Base-by-base conservation (phyloP, 1,284 basidiomycete genomes). In the Amylostereum chailletii region DNA sequence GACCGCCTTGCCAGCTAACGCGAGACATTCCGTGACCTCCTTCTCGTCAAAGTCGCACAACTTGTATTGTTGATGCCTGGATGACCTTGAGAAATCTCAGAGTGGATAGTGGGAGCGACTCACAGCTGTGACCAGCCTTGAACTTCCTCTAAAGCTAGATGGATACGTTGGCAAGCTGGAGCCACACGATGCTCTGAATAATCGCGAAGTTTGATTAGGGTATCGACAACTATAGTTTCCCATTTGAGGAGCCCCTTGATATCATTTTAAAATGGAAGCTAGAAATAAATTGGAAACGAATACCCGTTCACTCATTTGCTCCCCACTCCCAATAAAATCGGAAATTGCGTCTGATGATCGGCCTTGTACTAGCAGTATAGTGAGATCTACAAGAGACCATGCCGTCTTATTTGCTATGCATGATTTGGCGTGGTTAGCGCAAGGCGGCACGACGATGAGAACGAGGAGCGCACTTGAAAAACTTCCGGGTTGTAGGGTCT, bases 291-390 rank as follows among this genome's bases (percentile, higher is more conserved):
- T 5, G 47, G 46, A 19, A 19, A 37, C 11, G 54, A 67, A 56
- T 67, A 88, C 88, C 62, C 88, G 72, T 65, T 90, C 87, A 53
- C 82, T 87, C 74, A 85, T 85, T 58, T 83, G 81, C 58, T 89
- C 86, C 26, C 77, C 77, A 56, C 84, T 86, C 11, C 82, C 80
- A 47, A 90, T 71, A 62, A 85, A 86, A 64, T 90, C 87, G 39
- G 67, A 59, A 33, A 90, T 68, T 4, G 83, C 69, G 50, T 86
- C 84, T 31, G 84, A 80, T 26, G 77, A 68, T 49, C 78, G 73
- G 6, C 86, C 86, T 27, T 85, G 85, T 26, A 81, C 73, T 38
- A 90, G 71, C 50, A 89, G 71, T 45, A 69, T 67, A n/a, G 83
- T 87, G 48, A 90, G 68, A 57, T 90, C 87, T 44, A 86, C 64